These are phyloP conservation scores for Porodaedalea pini DNA, from an alignment of 1,284 basidiomycete species.

Conservation along the genomic window DNA sequence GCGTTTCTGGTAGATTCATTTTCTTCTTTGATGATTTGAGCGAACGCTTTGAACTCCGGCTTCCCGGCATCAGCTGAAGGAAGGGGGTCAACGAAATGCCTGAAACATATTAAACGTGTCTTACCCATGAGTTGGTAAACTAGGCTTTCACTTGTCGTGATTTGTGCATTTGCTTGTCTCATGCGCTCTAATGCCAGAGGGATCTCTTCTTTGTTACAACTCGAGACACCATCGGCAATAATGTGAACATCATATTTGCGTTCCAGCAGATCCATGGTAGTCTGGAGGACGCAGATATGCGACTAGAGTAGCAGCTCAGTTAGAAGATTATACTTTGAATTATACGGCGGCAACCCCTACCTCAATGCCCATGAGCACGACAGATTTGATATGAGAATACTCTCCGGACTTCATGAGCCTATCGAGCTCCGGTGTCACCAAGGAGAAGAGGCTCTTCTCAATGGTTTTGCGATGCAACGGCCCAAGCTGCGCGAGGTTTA, in stretches of 20 bases:
- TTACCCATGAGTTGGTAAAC: conserved; percentile 73
- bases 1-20: conserved; percentile 56
- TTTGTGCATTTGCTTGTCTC: conserved; percentile 68
- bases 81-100: conserved; percentile 17
- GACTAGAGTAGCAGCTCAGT: conserved; percentile 44
- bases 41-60: conserved; percentile 73
- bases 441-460: conserved; percentile 80
- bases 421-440: conserved; percentile 70
- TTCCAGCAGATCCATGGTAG: conserved; percentile 63
- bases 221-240: conserved; percentile 82
- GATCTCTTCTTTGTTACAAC: conserved; percentile 71
- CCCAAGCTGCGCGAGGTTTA: conserved; percentile 58
- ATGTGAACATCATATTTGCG: conserved; percentile 61
- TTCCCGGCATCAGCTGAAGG: conserved; percentile 57
- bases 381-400: conserved; percentile 48
- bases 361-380: conserved; percentile 86
- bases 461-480: conserved; percentile 56
- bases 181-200: conserved; percentile 63
- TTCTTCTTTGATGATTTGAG: conserved; percentile 72
- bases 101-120: conserved; percentile 22
- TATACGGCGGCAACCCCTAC: conserved; percentile 35
- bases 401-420: conserved; percentile 41
- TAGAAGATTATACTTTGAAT: not conserved
- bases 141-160: conserved; percentile 81
- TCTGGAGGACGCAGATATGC: conserved; percentile 88